These are phyloP conservation scores for Trypanosoma brucei DNA, from an alignment of 208 protist genomes.

Conservation along the genomic window DNA sequence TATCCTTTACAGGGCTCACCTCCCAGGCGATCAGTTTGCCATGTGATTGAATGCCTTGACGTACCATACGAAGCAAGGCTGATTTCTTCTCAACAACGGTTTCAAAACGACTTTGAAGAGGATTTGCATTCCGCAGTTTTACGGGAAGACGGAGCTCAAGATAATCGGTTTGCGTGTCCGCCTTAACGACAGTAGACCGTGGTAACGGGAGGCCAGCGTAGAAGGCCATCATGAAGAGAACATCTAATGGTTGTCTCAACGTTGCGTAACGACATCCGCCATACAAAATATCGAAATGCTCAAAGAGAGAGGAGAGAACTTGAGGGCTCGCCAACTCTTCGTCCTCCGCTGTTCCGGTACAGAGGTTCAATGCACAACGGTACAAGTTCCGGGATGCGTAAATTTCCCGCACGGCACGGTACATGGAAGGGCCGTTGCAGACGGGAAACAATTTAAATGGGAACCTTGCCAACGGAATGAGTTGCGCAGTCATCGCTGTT, in stretches of 20 bases:
- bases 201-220: conserved; percentile 68
- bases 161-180: conserved; percentile 17
- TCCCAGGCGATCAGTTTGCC: conserved; percentile 48
- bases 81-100: conserved; percentile 18
- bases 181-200: conserved; percentile 40
- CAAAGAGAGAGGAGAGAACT: conserved; percentile 38
- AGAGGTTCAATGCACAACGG: conserved; percentile 45
- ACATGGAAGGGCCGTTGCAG: conserved; percentile 28
- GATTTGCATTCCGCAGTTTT: conserved; percentile 18
- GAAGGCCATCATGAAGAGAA: conserved; percentile 71
- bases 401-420: conserved; percentile 27
- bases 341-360: conserved; percentile 31
- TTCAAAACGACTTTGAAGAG: conserved; percentile 20
- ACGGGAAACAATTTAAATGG: conserved; percentile 33
- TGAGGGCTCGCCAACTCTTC: conserved; percentile 28
- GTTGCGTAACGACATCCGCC: conserved; percentile 46
- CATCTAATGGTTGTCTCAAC: conserved; percentile 53
- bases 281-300: conserved; percentile 33
- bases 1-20: conserved; percentile 13
- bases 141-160: conserved; percentile 23
- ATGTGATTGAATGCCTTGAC: conserved; percentile 16
- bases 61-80: conserved; percentile 10
- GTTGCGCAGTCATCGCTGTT: neutral
- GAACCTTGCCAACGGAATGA: conserved; percentile 9
- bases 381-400: conserved; percentile 21